These are phyloP conservation scores for Scytalidium sp. DNA, from an alignment of 2,329 filamentous ascomycete genomes.

Conservation along the genomic window DNA sequence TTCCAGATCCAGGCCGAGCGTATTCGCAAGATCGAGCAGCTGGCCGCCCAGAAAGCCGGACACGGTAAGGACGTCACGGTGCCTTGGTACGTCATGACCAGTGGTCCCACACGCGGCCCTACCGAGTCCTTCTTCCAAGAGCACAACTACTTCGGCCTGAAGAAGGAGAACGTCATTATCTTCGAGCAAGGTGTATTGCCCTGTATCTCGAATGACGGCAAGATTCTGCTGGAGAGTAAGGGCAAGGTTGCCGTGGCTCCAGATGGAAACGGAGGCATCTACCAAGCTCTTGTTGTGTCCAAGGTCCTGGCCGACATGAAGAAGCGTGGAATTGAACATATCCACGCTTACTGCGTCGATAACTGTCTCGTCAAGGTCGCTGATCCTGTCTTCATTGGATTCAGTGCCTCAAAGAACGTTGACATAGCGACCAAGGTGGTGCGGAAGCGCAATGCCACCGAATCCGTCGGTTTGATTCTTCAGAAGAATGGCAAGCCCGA, in stretches of 20 bases:
- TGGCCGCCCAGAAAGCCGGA: slow-evolving; percentile 70
- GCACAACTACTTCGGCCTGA: slow-evolving; percentile 86
- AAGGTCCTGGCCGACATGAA: slow-evolving; percentile 85
- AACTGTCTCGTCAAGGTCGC: slow-evolving; percentile 99
- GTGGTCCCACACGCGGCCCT: slow-evolving; percentile 83
- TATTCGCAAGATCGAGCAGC: slow-evolving; percentile 78
- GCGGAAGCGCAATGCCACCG: slow-evolving; percentile 92
- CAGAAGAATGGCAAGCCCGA: slow-evolving; percentile 95
- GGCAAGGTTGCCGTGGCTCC: slow-evolving; percentile 89
- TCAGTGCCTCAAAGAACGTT: slow-evolving; percentile 81
- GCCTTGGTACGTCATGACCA: slow-evolving; percentile 99
- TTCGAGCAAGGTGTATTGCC: slow-evolving; percentile 97
- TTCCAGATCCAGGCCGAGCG: slow-evolving; percentile 98
- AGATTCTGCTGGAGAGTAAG: slow-evolving; percentile 92
- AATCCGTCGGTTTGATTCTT: slow-evolving; percentile 92
- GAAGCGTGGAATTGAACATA: slow-evolving; percentile 85
- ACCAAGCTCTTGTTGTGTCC: slow-evolving; percentile 81
- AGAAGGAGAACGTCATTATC: slow-evolving; percentile 80
- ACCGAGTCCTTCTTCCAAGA: slow-evolving; percentile 94
- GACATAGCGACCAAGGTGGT: slow-evolving; percentile 99
- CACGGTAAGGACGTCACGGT: slow-evolving; percentile 60
- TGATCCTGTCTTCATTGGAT: slow-evolving; percentile 93
- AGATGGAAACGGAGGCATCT: slow-evolving; percentile 95
- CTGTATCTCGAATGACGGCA: slow-evolving; percentile 95
- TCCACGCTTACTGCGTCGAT: slow-evolving; percentile 97